phyloP scores from a whole-genome alignment of 768 basidiomycete species.

The Symmetrospora coprosmae region DNA sequence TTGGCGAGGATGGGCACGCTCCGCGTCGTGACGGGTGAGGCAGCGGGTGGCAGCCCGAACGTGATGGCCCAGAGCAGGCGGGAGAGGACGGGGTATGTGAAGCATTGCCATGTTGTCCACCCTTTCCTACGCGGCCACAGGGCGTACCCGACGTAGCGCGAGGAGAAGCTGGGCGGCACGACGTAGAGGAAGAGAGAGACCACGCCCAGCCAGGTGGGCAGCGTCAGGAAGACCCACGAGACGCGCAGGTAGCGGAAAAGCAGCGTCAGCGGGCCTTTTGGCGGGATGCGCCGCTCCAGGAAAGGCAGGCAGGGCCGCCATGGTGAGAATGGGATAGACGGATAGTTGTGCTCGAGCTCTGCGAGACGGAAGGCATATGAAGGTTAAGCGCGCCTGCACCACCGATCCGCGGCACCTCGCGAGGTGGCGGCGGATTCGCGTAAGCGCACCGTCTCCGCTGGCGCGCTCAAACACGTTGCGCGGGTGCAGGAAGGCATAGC shows the following conservation, averaged over 20 bases:
- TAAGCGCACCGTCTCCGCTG: too few species aligned
- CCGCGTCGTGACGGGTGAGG: neutral
- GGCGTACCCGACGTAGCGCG: neutral
- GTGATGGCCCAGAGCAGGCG: constrained; percentile 25
- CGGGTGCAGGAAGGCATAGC: constrained; percentile 6
- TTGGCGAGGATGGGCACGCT: neutral
- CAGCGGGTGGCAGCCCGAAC: neutral
- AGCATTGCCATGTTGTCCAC: constrained; percentile 21
- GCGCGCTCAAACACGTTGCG: neutral
- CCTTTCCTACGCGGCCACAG: neutral
- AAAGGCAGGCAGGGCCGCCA: constrained; percentile 26
- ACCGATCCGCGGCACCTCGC: too few species aligned
- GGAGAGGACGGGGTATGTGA: constrained; percentile 26
- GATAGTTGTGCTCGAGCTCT: constrained; percentile 3
- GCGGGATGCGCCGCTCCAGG: constrained; percentile 17
- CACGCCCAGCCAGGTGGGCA: constrained; percentile 11
- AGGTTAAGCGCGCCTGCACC: too few species aligned
- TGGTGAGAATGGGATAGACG: constrained; percentile 6
- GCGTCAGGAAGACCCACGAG: constrained; percentile 15
- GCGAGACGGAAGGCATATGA: neutral
- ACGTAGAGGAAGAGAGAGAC: neutral
- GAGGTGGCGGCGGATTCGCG: too few species aligned
- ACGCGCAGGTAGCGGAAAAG: constrained; percentile 24
- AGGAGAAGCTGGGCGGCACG: neutral
- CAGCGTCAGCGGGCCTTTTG: neutral